Evolutionary conservation across 1,284 basidiomycete genomes (phyloP).

Genomic region (Ustilago shanxiensis): DNA sequence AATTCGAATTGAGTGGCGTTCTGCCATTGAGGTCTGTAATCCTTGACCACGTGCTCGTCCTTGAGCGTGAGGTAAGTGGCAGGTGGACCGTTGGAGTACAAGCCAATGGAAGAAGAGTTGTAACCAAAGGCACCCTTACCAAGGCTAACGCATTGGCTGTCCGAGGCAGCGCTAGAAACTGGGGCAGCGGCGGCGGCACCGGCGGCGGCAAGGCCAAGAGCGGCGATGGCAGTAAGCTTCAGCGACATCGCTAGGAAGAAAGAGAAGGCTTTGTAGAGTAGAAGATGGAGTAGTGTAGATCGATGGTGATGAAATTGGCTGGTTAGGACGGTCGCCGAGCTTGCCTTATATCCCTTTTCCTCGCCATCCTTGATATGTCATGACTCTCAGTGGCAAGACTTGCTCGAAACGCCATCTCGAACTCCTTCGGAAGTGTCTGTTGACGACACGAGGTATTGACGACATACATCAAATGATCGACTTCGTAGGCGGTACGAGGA

Average conservation of each 20-base stretch:
- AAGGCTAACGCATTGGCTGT: constrained; percentile 12
- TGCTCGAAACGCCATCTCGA: no score
- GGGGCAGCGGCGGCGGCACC: constrained; percentile 1
- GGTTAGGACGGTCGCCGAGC: background rate
- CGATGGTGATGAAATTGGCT: background rate
- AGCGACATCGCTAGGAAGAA: constrained; percentile 4
- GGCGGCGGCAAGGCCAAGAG: background rate
- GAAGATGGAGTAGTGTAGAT: background rate
- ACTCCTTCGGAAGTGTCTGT: no score
- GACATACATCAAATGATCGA: no score
- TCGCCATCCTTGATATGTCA: background rate
- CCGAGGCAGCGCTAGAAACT: background rate
- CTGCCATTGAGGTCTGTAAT: background rate
- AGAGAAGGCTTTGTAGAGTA: background rate
- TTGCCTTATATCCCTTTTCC: background rate
- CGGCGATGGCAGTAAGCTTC: constrained; percentile 7
- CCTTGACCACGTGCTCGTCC: background rate
- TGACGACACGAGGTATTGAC: no score
- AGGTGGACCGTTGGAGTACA: constrained; percentile 11
- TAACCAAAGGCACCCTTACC: constrained; percentile 22
- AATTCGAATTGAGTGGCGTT: constrained; percentile 18
- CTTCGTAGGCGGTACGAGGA: no score
- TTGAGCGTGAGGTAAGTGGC: constrained; percentile 2
- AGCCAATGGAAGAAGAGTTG: constrained; percentile 14
- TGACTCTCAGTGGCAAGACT: no score